phyloP scores from a whole-genome alignment of 768 basidiomycete genomes.

The Tylopilus plumbeoviolaceoides region DNA sequence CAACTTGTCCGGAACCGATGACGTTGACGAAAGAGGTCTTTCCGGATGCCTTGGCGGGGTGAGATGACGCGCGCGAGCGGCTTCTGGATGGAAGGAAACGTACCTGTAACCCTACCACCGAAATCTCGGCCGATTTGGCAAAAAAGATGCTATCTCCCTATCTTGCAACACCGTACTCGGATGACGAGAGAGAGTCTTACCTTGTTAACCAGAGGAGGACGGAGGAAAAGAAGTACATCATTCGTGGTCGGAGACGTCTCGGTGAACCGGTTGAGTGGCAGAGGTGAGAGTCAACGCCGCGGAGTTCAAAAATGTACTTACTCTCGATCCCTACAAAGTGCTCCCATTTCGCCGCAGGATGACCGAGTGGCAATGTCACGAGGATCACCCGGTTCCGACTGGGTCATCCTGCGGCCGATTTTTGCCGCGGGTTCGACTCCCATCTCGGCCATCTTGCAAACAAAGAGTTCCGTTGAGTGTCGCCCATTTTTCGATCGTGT shows the following conservation, averaged over 20 bases:
- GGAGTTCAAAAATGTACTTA: conserved; percentile 17
- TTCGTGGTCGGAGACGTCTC: background rate
- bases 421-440: conserved; percentile 7
- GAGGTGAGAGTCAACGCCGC: conserved; percentile 3
- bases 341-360: background rate
- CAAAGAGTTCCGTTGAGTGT: background rate
- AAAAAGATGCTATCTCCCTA: conserved; percentile 65
- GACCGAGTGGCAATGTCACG: conserved; percentile 7
- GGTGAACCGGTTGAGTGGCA: no score
- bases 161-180: no score
- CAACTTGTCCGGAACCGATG: conserved; percentile 75
- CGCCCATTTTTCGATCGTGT: background rate
- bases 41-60: conserved; percentile 67
- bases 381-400: background rate
- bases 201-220: conserved; percentile 57
- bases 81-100: background rate
- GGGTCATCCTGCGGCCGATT: background rate
- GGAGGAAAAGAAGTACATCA: conserved; percentile 48
- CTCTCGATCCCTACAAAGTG: no score
- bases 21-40: conserved; percentile 96
- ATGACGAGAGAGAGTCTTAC: conserved; percentile 21
- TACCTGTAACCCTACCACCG: conserved; percentile 89
- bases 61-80: background rate
- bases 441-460: background rate
- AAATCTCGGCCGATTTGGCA: conserved; percentile 81